Percentiles rank a stretch among this genome's conserved stretches.
These are phyloP conservation scores for Tricholoma flavovirens DNA, from an alignment of 768 basidiomycete species.

Conservation along the genomic window DNA sequence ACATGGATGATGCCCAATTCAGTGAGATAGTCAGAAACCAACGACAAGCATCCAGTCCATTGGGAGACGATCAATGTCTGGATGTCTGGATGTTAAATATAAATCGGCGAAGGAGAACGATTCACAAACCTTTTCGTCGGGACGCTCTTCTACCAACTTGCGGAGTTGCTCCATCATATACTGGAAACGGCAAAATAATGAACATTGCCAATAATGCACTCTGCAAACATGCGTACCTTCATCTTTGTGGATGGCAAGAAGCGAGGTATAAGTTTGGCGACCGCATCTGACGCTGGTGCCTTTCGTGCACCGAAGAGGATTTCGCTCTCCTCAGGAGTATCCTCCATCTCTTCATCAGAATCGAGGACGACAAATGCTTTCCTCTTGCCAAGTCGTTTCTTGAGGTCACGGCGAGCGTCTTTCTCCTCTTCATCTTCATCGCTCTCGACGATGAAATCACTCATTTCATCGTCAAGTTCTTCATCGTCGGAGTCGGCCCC, in stretches of 20 bases:
- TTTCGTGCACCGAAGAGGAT: slow-evolving; percentile 34
- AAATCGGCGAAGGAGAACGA: background rate
- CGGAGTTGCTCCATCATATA: slow-evolving; percentile 55
- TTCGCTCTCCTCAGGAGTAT: slow-evolving; percentile 34
- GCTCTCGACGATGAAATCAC: slow-evolving; percentile 47
- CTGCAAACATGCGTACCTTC: slow-evolving; percentile 38
- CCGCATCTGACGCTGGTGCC: slow-evolving; percentile 22
- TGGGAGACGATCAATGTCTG: slow-evolving; percentile 64
- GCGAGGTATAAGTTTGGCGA: slow-evolving; percentile 41
- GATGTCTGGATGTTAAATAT: slow-evolving; percentile 3
- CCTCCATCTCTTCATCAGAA: slow-evolving; percentile 37
- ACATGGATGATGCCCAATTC: slow-evolving; percentile 48
- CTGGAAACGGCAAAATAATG: slow-evolving; percentile 20
- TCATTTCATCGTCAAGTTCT: slow-evolving; percentile 38
- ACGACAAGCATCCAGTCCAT: slow-evolving; percentile 60
- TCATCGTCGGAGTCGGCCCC: slow-evolving; percentile 26
- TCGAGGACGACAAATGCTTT: slow-evolving; percentile 35
- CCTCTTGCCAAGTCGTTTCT: slow-evolving; percentile 34
- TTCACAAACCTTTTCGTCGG: slow-evolving; percentile 53
- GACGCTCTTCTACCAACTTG: slow-evolving; percentile 38
- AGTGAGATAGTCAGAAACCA: slow-evolving; percentile 58
- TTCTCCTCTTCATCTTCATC: slow-evolving; percentile 55
- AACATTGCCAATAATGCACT: background rate
- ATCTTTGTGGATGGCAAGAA: slow-evolving; percentile 73
- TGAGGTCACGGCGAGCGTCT: slow-evolving; percentile 32